Conservation (phyloP, 73 alveolate species). For the Paramecium bursaria region DNA sequence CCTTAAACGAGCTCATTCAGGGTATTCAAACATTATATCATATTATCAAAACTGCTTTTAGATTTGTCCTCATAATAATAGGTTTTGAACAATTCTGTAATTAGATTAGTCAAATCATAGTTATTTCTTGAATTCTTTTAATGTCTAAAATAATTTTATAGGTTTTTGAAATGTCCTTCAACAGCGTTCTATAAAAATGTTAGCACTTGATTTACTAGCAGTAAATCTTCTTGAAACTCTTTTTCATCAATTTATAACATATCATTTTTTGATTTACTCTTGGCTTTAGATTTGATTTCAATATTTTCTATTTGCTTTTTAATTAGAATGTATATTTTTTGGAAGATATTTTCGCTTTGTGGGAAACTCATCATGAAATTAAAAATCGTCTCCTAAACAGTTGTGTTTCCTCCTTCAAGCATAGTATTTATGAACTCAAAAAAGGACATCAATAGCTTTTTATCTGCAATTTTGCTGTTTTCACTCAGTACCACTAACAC, state of each 20-base stretch:
- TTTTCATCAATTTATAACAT: slow-evolving; percentile 32
- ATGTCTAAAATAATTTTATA: slow-evolving; percentile 68
- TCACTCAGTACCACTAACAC: slow-evolving; percentile 68
- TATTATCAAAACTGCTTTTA: slow-evolving; percentile 57
- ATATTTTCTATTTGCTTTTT: slow-evolving; percentile 61
- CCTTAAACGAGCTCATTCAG: slow-evolving; percentile 77
- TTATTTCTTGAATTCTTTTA: slow-evolving; percentile 68
- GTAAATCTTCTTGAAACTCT: slow-evolving; percentile 32
- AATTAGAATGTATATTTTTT: slow-evolving; percentile 52
- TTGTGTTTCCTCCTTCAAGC: slow-evolving; percentile 69
- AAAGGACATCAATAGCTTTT: slow-evolving; percentile 56
- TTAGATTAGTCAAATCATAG: slow-evolving; percentile 65
- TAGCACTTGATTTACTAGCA: slow-evolving; percentile 31
- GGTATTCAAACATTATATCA: slow-evolving; percentile 73
- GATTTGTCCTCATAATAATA: slow-evolving; percentile 61
- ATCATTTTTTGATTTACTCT: slow-evolving; percentile 33
- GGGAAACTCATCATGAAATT: slow-evolving; percentile 56
- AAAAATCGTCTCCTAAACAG: slow-evolving; percentile 56
- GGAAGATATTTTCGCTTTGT: slow-evolving; percentile 70
- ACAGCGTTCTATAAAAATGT: slow-evolving; percentile 69
- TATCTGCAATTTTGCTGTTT: slow-evolving; percentile 48
- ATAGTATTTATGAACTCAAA: slow-evolving; percentile 61
- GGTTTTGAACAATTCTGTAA: slow-evolving; percentile 64
- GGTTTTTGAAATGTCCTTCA: slow-evolving; percentile 70
- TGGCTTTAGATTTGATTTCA: slow-evolving; percentile 56